Percentiles rank a stretch among this genome's conserved stretches.
Evolutionary conservation across 495 filamentous ascomycete species (phyloP).

Genomic region (Aspergillus baeticus): DNA sequence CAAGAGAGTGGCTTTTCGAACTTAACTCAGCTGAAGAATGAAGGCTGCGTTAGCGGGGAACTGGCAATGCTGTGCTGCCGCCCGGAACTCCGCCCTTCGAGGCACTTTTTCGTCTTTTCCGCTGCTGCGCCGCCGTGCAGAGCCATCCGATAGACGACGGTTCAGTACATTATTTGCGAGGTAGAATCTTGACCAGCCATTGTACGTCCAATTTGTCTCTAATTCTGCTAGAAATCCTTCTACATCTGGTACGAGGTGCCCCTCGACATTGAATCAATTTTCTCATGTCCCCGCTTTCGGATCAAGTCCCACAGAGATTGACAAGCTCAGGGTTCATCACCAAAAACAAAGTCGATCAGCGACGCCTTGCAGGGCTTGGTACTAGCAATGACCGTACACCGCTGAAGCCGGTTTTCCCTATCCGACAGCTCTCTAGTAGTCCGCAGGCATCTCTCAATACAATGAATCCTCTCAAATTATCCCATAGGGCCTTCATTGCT

Average conservation of each 20-base stretch:
- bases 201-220: not conserved
- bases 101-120: not conserved
- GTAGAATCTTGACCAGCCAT: slow-evolving; percentile 14
- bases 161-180: slow-evolving; percentile 11
- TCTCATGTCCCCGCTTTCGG: not conserved
- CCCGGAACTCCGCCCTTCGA: slow-evolving; percentile 1
- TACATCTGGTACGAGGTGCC: slow-evolving; percentile 7
- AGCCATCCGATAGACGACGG: not conserved
- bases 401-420: not conserved
- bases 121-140: not conserved
- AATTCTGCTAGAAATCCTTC: slow-evolving; percentile 9
- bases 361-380: not conserved
- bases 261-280: not conserved
- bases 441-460: slow-evolving; percentile 18
- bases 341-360: not conserved
- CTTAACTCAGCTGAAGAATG: slow-evolving; percentile 4
- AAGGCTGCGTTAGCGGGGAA: not conserved
- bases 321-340: not conserved
- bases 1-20: too few relatives aligned
- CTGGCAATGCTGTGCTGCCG: slow-evolving; percentile 11
- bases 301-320: not conserved
- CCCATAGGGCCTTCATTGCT: slow-evolving; percentile 73
- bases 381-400: not conserved
- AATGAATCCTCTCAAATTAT: slow-evolving; percentile 25
- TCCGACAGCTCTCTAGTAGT: slow-evolving; percentile 28